Evolutionary conservation across 345 rosid genomes (phyloP).

Genomic region (Populus ilicifolia): DNA sequence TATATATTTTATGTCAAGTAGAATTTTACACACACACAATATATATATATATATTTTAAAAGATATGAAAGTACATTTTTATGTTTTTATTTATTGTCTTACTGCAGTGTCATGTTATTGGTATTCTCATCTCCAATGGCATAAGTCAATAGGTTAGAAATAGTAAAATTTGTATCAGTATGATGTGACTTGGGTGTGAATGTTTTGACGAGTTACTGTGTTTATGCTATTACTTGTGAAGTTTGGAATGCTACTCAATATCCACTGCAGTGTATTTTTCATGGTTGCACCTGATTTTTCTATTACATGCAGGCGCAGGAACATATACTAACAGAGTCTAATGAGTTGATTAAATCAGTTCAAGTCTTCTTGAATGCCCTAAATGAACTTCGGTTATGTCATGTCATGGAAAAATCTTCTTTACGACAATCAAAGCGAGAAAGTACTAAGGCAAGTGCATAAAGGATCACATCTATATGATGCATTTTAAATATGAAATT

Average conservation of each 20-base stretch:
- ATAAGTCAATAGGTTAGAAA: background rate
- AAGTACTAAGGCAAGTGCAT: conserved; percentile 47
- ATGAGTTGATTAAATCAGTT: conserved; percentile 74
- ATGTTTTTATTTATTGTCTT: no score
- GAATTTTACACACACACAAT: no score
- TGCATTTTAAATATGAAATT: background rate
- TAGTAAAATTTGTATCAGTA: background rate
- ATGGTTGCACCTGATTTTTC: background rate
- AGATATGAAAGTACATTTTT: no score
- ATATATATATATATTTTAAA: no score
- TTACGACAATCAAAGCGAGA: conserved; percentile 49
- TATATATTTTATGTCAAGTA: background rate
- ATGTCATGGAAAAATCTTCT: conserved; percentile 59
- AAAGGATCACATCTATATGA: conserved; percentile 8
- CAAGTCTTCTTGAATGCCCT: conserved; percentile 76
- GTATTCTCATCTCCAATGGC: background rate
- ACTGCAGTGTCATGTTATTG: no score
- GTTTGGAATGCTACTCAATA: background rate
- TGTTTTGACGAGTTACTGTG: background rate
- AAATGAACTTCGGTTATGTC: conserved; percentile 76
- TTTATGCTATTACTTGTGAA: background rate
- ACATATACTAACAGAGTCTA: conserved; percentile 63
- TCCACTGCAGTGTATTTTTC: background rate
- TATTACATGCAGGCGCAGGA: conserved; percentile 58
- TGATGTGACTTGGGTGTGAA: background rate